Base-by-base conservation (phyloP, 73 alveolate genomes). In the Paraurostyla sp. region DNA sequence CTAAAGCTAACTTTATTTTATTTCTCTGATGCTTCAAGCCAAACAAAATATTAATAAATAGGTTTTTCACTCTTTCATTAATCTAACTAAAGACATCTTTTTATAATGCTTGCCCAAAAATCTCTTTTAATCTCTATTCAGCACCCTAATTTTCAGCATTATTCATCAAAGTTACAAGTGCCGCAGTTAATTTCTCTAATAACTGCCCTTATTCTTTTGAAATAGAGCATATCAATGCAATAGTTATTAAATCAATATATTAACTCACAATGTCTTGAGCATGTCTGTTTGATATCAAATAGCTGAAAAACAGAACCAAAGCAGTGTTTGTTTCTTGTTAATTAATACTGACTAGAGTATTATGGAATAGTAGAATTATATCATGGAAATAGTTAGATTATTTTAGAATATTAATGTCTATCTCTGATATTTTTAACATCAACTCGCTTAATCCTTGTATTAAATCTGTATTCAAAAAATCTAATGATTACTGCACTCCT, bases 301-400 rank as follows among this genome's bases (percentile, higher is more conserved):
- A 49, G 27, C 71, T 45, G 86, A 73, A 73, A 33, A 73, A 73
- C 40, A 73, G 29, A 1, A 73, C 51, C 16, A 73, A 38, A 43
- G 41, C 18, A 29, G 33, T 49, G 30, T 73, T 73, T 13, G 86
- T 43, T 1, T 42, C 71, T 73, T 73, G 41, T 49, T 73, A 68
- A 45, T 73, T 73, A 25, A 73, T 36, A 48, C 46, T 42, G 3
- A 73, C 32, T 4, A 43, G 52, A 6, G 86, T 73, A n/a, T 73
- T 71, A 48, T 46, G 48, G 54, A 73, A 48, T 1, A 73, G 86
- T 1, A 73, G 41, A 7, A 73, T 43, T 11, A 73, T 48, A 6
- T 73, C 71, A 49, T 73, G 32, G 71, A 73, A 73, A 45, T 73
- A 73, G 18, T 73, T 48, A 18, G 86, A 73, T 11, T 73, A 43